Evolutionary conservation across 768 basidiomycete species (phyloP).

Genomic region (Termitomyces sp.): DNA sequence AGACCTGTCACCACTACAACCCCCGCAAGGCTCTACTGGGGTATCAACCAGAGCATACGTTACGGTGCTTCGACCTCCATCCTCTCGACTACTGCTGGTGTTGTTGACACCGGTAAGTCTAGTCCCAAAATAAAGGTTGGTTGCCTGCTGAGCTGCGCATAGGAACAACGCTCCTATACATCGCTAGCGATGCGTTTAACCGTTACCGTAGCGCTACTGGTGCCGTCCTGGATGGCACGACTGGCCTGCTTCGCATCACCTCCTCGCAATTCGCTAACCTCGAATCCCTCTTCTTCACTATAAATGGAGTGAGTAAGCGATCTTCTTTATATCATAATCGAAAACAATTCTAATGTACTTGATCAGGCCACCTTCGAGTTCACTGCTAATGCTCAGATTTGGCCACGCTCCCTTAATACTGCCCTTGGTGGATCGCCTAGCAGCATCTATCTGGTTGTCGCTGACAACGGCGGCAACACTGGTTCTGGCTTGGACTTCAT

Average conservation of each 20-base stretch:
- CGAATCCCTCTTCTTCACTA: constrained; percentile 51
- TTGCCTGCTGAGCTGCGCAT: neutral
- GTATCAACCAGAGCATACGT: constrained; percentile 49
- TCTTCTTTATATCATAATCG: neutral
- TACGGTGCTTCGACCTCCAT: constrained; percentile 43
- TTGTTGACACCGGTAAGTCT: constrained; percentile 49
- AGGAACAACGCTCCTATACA: constrained; percentile 44
- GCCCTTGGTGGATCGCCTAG: constrained; percentile 24
- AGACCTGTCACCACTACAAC: constrained; percentile 41
- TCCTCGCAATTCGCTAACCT: constrained; percentile 43
- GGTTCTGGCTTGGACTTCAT: constrained; percentile 51
- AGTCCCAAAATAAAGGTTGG: neutral
- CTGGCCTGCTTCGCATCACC: constrained; percentile 51
- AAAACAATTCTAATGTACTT: neutral
- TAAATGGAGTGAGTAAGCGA: constrained; percentile 43
- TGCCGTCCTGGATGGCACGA: constrained; percentile 28
- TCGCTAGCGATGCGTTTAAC: constrained; percentile 40
- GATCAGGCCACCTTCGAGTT: constrained; percentile 29
- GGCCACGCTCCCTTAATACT: constrained; percentile 29
- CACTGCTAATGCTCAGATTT: constrained; percentile 33
- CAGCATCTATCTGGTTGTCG: constrained; percentile 29
- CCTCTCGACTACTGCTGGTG: constrained; percentile 41
- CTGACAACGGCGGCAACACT: constrained; percentile 28
- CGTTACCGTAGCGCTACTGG: constrained; percentile 42
- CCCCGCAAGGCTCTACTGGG: constrained; percentile 50